Base-by-base conservation (phyloP, 139 green algal species). In the Diplosphaera chodatii region DNA sequence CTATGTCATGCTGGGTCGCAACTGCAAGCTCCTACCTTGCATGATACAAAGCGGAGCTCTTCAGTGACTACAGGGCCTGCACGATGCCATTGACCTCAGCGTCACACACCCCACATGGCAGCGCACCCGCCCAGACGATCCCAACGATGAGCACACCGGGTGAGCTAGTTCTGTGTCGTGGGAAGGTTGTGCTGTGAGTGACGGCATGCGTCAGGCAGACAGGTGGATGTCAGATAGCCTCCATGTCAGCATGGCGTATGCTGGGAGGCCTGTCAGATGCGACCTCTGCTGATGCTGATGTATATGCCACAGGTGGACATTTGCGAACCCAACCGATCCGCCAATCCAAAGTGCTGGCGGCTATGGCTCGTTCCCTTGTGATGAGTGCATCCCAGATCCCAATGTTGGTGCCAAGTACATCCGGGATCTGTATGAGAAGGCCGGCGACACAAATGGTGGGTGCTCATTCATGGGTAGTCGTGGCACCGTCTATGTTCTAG, bases 71-170 rank as follows among this genome's bases (percentile, higher is more conserved):
- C 77, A 97, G 85, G 90, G 90, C 0, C 79, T 96, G 32, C 68
- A 93, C 55, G 75, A 96, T 71, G 83, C 65, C 3, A 92, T 98
- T 23, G 87, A 85, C 22, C 71, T 97, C 40, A 91, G 84, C 30
- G 79, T 96, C n/a, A 82, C 77, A 8, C 93, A 98, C 77, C 89
- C 94, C 28, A 95, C 87, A 8, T 96, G 89, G 92, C 78, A 92
- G 74, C 73, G 74, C 32, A 97, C 91, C 1, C 81, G 83, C 15
- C 91, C 91, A 0, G 83, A 91, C 29, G 76, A 91, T 59, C 72
- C 78, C 3, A 64, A 86, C n/a, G 93, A 98, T 74, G 66, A 84
- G 33, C 95, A 99, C 80, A 69, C 40, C 33, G 86, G 86, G 2
- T 80, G 74, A 23, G 78, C 31, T n/a, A n/a, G n/a, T n/a, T n/a